These are phyloP conservation scores for Trapa bicornis DNA, from an alignment of 345 rosid genomes.

Conservation along the genomic window DNA sequence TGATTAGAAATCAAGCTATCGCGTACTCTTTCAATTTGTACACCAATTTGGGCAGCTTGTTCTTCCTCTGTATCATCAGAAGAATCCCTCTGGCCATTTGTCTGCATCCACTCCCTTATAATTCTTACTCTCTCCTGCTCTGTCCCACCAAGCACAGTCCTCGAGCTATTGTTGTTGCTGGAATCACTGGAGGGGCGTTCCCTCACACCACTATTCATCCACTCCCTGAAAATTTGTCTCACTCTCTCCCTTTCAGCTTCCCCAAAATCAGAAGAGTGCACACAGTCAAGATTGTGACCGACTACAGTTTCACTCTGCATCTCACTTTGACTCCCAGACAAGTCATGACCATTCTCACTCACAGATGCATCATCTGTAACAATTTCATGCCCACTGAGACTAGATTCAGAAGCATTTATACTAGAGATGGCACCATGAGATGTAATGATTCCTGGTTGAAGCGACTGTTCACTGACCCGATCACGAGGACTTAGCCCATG, in stretches of 20 bases:
- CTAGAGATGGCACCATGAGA: conserved; percentile 24
- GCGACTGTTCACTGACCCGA: conserved; percentile 35
- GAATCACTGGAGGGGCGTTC: conserved; percentile 38
- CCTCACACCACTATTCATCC: conserved; percentile 60
- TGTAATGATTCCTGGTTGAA: conserved; percentile 29
- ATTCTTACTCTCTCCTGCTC: conserved; percentile 91
- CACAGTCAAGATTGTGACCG: conserved; percentile 19
- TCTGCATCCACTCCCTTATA: conserved; percentile 79
- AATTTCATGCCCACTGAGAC: conserved; percentile 22
- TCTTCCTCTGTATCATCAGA: conserved; percentile 43
- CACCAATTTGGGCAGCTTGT: conserved; percentile 41
- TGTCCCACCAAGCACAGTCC: conserved; percentile 74
- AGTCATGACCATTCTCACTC: conserved; percentile 43
- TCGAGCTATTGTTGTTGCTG: conserved; percentile 28
- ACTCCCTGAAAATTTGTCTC: conserved; percentile 69
- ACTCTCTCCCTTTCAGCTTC: conserved; percentile 80
- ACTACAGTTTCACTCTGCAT: conserved; percentile 46
- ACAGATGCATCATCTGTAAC: conserved; percentile 30
- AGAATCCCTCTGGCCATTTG: conserved; percentile 57
- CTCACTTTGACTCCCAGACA: conserved; percentile 37
- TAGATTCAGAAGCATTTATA: conserved; percentile 28
- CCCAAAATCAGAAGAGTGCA: conserved; percentile 50
- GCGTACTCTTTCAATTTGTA: conserved; percentile 59
- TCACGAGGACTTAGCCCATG: conserved; percentile 61
- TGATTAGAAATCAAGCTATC: conserved; percentile 47